These are phyloP conservation scores for Trichoderma endophyticum DNA, from an alignment of 2,329 filamentous ascomycete species.

Conservation along the genomic window DNA sequence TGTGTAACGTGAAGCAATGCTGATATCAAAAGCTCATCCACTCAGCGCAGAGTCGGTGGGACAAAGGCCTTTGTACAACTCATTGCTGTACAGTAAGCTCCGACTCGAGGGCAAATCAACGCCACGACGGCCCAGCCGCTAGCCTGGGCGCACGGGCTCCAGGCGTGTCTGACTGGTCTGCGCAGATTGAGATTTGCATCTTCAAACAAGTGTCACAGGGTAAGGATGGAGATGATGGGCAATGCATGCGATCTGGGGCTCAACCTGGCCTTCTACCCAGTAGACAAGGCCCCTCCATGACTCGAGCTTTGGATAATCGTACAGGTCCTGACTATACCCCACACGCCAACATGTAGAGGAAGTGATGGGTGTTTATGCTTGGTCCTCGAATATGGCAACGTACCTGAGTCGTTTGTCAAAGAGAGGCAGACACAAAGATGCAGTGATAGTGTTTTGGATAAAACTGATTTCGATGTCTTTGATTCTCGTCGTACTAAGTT, in stretches of 20 bases:
- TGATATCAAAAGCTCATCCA: neutral
- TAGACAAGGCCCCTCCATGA: neutral
- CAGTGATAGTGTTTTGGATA: neutral
- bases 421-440: neutral
- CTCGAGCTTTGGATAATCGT: neutral
- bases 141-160: neutral
- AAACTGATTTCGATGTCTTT: neutral
- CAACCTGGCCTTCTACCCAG: neutral
- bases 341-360: neutral
- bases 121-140: neutral
- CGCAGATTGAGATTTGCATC: neutral
- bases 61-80: neutral
- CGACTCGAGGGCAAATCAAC: neutral
- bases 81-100: neutral
- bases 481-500: neutral
- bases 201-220: neutral
- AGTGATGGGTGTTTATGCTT: neutral
- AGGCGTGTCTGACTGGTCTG: neutral
- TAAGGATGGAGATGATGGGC: neutral
- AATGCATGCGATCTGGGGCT: neutral
- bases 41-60: neutral
- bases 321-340: neutral
- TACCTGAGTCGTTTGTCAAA: neutral
- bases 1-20: neutral
- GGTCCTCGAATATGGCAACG: neutral